phyloP scores from a whole-genome alignment of 169 alveolate genomes.

The Eimeria falciformis region DNA sequence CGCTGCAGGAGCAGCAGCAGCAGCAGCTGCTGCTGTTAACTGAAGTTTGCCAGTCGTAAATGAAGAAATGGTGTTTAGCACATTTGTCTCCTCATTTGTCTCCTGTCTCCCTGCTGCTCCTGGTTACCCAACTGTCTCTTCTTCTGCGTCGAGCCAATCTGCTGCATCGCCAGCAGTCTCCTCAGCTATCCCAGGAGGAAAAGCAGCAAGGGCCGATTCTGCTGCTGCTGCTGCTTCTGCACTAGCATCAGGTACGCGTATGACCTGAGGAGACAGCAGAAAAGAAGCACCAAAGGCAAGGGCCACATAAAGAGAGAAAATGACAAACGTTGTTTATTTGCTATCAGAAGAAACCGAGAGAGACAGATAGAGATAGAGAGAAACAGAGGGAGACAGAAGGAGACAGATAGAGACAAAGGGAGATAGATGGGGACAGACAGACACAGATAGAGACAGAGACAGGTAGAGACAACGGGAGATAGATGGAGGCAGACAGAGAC shows the following conservation, averaged over 20 bases:
- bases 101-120: not conserved
- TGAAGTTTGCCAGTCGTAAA: not conserved
- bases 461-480: not conserved
- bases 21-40: not conserved
- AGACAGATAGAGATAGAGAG: not conserved
- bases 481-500: too few relatives aligned
- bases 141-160: not conserved
- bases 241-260: too few relatives aligned
- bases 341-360: not conserved
- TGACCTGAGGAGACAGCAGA: not conserved
- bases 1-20: not conserved
- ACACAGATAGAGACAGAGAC: too few relatives aligned
- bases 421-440: not conserved
- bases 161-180: not conserved
- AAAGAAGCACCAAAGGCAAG: not conserved
- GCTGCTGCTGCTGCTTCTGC: conserved; percentile 8
- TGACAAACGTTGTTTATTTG: too few relatives aligned
- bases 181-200: not conserved
- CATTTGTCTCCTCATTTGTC: not conserved
- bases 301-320: not conserved
- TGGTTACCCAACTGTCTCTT: not conserved
- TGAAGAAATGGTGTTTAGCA: not conserved
- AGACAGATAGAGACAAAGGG: not conserved
- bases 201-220: not conserved
- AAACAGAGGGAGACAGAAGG: not conserved